These are phyloP conservation scores for Trichoderma orchidacearum DNA, from an alignment of 495 filamentous ascomycete species.

Conservation along the genomic window DNA sequence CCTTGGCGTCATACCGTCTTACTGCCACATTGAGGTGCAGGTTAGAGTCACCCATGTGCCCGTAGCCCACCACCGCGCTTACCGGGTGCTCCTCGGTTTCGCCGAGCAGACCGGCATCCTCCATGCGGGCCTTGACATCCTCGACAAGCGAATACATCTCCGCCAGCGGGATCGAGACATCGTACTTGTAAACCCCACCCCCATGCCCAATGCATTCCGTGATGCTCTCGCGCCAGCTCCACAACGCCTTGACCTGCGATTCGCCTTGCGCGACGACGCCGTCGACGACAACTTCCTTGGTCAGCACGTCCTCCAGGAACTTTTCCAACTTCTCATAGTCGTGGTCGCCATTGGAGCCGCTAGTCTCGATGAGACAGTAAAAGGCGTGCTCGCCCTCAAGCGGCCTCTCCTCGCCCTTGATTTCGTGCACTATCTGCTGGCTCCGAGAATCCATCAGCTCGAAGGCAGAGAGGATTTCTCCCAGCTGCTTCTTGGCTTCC, in stretches of 20 bases:
- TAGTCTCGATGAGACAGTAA: slow-evolving; percentile 94
- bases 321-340: slow-evolving; percentile 72
- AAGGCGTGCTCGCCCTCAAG: slow-evolving; percentile 77
- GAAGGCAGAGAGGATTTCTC: slow-evolving; percentile 92
- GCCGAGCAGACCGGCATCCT: slow-evolving; percentile 59
- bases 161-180: slow-evolving; percentile 83
- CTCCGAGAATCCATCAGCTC: slow-evolving; percentile 86
- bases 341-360: slow-evolving; percentile 85
- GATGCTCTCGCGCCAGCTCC: slow-evolving; percentile 89
- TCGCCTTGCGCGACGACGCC: slow-evolving; percentile 85
- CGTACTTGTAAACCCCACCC: slow-evolving; percentile 96
- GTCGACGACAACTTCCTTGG: slow-evolving; percentile 68
- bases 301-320: slow-evolving; percentile 87
- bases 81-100: slow-evolving; percentile 68
- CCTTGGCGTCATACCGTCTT: slow-evolving; percentile 68
- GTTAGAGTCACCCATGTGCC: slow-evolving; percentile 96
- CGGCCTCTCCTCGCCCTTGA: slow-evolving; percentile 64
- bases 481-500: slow-evolving; percentile 77
- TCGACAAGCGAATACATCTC: slow-evolving; percentile 83
- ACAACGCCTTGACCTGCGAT: slow-evolving; percentile 73
- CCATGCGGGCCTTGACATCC: slow-evolving; percentile 59
- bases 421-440: slow-evolving; percentile 59
- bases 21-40: slow-evolving; percentile 82
- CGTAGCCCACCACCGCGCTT: slow-evolving; percentile 84
- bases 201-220: slow-evolving; percentile 78